These are phyloP conservation scores for Lodderomyces orthopsilosis DNA, from an alignment of 1,139 yeast species.

Conservation along the genomic window DNA sequence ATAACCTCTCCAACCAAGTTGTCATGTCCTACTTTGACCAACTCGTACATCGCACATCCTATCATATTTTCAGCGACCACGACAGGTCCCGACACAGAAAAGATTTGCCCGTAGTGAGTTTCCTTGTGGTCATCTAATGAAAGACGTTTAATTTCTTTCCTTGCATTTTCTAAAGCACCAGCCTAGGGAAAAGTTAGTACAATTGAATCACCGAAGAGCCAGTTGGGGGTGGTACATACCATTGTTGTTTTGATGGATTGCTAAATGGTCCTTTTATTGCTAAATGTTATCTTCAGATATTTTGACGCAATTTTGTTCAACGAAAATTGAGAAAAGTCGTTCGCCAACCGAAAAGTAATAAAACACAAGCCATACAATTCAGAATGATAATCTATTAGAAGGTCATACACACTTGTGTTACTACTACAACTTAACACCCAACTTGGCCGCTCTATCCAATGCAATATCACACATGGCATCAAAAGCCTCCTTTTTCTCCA, in stretches of 20 bases:
- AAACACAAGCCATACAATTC: neutral
- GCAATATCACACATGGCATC: slow-evolving; percentile 92
- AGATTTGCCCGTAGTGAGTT: slow-evolving; percentile 81
- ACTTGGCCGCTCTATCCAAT: slow-evolving; percentile 62
- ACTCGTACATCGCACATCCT: slow-evolving; percentile 99
- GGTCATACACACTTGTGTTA: neutral
- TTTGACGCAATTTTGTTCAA: neutral
- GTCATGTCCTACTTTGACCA: slow-evolving; percentile 96
- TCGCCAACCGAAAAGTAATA: neutral
- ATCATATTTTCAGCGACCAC: slow-evolving; percentile 97
- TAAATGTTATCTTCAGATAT: neutral
- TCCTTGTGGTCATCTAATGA: slow-evolving; percentile 75
- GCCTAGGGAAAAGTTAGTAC: slow-evolving; percentile 47
- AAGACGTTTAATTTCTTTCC: slow-evolving; percentile 86
- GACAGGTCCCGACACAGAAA: slow-evolving; percentile 96
- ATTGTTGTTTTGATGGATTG: slow-evolving; percentile 7
- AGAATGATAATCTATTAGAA: too few relatives aligned
- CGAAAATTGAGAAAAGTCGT: neutral
- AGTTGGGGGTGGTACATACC: slow-evolving; percentile 9
- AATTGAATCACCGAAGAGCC: neutral
- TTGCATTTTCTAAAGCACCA: slow-evolving; percentile 96
- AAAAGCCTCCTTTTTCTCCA: slow-evolving; percentile 67
- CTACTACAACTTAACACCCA: slow-evolving; percentile 19
- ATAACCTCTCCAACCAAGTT: slow-evolving; percentile 97
- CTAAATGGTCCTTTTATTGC: neutral